Conservation (phyloP, 2,329 filamentous ascomycete genomes). For the Cordyceps fumosorosea region DNA sequence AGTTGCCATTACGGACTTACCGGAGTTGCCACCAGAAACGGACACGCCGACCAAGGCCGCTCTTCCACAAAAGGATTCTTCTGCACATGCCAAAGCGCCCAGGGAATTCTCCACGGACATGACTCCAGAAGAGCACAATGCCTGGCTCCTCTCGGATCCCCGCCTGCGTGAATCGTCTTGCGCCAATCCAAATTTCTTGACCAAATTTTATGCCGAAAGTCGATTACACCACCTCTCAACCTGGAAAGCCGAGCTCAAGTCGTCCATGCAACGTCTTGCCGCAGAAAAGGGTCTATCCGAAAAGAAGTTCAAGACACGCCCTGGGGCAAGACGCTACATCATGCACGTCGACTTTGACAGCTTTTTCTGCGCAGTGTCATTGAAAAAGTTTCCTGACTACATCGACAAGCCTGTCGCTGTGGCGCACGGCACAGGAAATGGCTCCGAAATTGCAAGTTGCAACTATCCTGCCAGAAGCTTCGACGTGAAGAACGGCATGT, state of each 20-base stretch:
- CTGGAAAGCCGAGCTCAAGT: conserved; percentile 94
- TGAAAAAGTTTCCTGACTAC: conserved; percentile 68
- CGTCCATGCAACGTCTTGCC: conserved; percentile 74
- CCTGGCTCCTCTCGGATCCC: conserved; percentile 74
- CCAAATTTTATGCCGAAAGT: conserved; percentile 93
- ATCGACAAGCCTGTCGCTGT: conserved; percentile 77
- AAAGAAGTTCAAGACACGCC: conserved; percentile 43
- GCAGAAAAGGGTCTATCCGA: conserved; percentile 53
- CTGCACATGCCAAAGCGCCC: neutral
- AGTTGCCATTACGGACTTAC: neutral
- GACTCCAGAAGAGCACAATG: conserved; percentile 92
- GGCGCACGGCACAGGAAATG: conserved; percentile 76
- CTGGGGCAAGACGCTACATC: conserved; percentile 69
- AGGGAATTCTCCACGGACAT: conserved; percentile 48
- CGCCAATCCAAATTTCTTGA: conserved; percentile 86
- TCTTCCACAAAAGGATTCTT: neutral
- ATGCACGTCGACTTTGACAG: conserved; percentile 98
- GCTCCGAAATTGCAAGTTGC: conserved; percentile 94
- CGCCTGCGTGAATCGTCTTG: conserved; percentile 82
- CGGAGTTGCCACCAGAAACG: conserved; percentile 15
- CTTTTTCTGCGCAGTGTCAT: conserved; percentile 92
- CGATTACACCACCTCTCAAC: conserved; percentile 90
- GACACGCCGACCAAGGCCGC: neutral
- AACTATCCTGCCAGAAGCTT: conserved; percentile 86
- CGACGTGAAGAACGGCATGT: conserved; percentile 97